Evolutionary conservation across 1,139 yeast genomes (phyloP), one percentile per base, ranked within the genome.

Genomic region (Pichia sp.): DNA sequence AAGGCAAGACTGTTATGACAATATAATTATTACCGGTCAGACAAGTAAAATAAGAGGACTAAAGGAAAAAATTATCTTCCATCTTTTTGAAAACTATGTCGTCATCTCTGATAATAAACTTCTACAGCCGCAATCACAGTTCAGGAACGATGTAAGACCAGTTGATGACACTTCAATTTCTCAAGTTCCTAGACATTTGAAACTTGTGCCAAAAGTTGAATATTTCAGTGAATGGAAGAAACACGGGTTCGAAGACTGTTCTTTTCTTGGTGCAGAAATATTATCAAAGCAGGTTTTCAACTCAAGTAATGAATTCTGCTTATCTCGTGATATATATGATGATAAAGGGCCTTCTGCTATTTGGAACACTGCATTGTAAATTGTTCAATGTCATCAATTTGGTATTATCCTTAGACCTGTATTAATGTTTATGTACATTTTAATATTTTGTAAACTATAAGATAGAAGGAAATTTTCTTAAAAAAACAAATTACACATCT

Each of bases 141-240:
- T 48, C 47, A 52, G 60, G 42, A 56, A 52, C 42, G 63, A 50
- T 52, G 58, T 49, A 25, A 49, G 46, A 42, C 52, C 58, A 24
- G 47, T 52, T 28, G 51, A 53, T 43, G 55, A 48, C 42, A 45
- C 40, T 42, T 49, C 47, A 34, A 35, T 59, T 40, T 45, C 52
- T 18, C 96, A 89, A 62, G 89, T 82, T 1, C 97, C 97, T 15
- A 77, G 79, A 18, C 69, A 79, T 11, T 74, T 89, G 42, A 78
- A 74, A 51, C 59, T 78, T 40, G 78, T 81, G 25, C 82, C 81
- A 53, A 72, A 77, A 58, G 94, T 96, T 0, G 97, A 89, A 39
- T 89, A 91, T 61, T 91, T 91, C 63, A 86, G 95, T 1, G 96
- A 86, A 53, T 91, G 97, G 97, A 89, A 89, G 62, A 79, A 79